These are phyloP conservation scores for Colletotrichum sp. DNA, from an alignment of 2,329 filamentous ascomycete species.

Conservation along the genomic window DNA sequence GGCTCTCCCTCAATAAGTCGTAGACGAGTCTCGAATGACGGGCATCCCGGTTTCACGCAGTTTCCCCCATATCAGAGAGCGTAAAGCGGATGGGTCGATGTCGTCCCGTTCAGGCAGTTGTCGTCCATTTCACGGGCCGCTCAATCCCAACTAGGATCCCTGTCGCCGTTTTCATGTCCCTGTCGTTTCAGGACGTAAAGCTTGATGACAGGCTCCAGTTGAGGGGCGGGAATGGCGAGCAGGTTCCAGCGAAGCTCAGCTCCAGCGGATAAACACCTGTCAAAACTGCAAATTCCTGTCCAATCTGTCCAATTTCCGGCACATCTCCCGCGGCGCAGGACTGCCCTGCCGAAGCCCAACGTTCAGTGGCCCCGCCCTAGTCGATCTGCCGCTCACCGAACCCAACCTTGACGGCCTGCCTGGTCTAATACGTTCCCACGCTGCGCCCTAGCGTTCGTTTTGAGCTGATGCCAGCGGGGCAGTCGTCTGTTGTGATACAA, in stretches of 20 bases:
- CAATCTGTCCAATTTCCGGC: not conserved
- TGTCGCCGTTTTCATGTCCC: slow-evolving; percentile 4
- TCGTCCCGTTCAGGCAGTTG: not conserved
- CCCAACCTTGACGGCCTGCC: not conserved
- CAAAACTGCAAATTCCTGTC: not conserved
- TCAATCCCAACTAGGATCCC: slow-evolving; percentile 1
- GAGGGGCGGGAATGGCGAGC: not conserved
- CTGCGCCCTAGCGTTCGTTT: not conserved
- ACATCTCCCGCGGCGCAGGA: not conserved
- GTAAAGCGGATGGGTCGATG: not conserved
- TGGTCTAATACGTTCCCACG: not conserved
- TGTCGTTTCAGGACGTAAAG: slow-evolving; percentile 19
- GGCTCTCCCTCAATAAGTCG: not conserved
- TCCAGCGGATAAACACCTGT: not conserved
- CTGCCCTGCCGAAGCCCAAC: slow-evolving; percentile 4
- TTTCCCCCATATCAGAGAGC: not conserved
- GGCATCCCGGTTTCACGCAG: not conserved
- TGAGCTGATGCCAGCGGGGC: not conserved
- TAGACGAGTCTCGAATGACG: not conserved
- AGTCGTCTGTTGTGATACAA: not conserved
- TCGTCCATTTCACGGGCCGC: slow-evolving; percentile 7
- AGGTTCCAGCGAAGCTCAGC: not conserved
- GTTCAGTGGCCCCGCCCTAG: slow-evolving; percentile 5
- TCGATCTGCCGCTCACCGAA: slow-evolving; percentile 13
- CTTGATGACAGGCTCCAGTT: slow-evolving; percentile 11